Evolutionary conservation across 2,329 filamentous ascomycete species (phyloP), one percentile per base, ranked within the genome.

Genomic region (Emergomyces pasteurianus): DNA sequence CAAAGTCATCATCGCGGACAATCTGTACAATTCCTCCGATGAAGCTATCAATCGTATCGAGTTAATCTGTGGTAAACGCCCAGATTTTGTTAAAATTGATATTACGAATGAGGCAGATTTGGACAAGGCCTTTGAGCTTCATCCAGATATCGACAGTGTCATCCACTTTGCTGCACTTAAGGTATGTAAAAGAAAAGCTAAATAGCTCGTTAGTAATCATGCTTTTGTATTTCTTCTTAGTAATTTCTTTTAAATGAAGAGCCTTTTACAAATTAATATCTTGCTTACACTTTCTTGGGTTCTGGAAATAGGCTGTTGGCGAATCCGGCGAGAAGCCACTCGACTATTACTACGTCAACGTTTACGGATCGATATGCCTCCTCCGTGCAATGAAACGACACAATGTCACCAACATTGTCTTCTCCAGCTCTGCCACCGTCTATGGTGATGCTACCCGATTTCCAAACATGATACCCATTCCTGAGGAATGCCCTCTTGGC

Each of bases 141-240:
- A 97, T 77, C 90, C 92, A 58, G 87, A 90, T 71, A 96, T 99
- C 71, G 91, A 96, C 82, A 96, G 90, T 73, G 94, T 97, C 66
- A 97, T 99, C 70, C 94, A 99, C 81, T 99, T 99, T 73, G 95
- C 94, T 65, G 94, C 94, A 28, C 83, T 99, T 68, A 99, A 99
- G 88, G 90, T 88, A 77, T 68, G 78, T 62, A 58, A 43, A n/a
- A 47, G 53, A 34, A 21, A 8, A 23, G 6, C 47, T 42, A 49
- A 43, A 46, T 63, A 31, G 14, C 16, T 40, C 10, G 59, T 23
- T 38, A 8, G 9, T 3, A 26, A 14, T 26, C 12, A 16, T 55
- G 5, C 38, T 26, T 53, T 40, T 34, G 12, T 6, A 8, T 7
- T 31, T 31, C 7, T 31, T 3, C 7, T 3, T 31, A 31, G 3